Evolutionary conservation across 371 early-diverging fungal genomes (phyloP).

Genomic region (Apophysomyces variabilis): DNA sequence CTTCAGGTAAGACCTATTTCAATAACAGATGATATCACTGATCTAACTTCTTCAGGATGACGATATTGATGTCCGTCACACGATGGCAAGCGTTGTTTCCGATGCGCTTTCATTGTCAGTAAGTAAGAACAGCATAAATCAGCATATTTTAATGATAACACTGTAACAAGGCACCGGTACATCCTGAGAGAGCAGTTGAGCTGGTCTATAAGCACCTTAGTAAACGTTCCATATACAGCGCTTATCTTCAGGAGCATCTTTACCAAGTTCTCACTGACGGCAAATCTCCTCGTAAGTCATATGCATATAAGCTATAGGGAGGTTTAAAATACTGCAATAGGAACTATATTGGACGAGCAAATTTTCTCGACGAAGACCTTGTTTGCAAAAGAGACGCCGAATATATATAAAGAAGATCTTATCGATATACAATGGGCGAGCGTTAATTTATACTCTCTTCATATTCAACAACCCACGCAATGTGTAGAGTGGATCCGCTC

Average conservation of each 20-base stretch:
- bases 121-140: neutral
- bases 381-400: slow-evolving; percentile 58
- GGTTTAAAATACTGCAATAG: slow-evolving; percentile 10
- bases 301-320: slow-evolving; percentile 12
- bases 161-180: slow-evolving; percentile 36
- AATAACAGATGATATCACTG: neutral
- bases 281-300: slow-evolving; percentile 16
- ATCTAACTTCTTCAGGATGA: slow-evolving; percentile 65
- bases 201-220: slow-evolving; percentile 52
- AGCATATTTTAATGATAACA: neutral
- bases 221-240: slow-evolving; percentile 25
- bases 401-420: slow-evolving; percentile 59
- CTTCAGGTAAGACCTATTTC: slow-evolving; percentile 24
- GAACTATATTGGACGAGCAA: slow-evolving; percentile 33
- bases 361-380: slow-evolving; percentile 34
- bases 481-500: neutral
- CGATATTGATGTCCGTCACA: slow-evolving; percentile 72
- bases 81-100: slow-evolving; percentile 60
- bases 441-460: slow-evolving; percentile 30
- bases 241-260: slow-evolving; percentile 28
- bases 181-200: slow-evolving; percentile 60
- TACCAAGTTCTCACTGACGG: slow-evolving; percentile 23
- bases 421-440: slow-evolving; percentile 57
- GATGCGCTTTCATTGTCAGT: slow-evolving; percentile 47
- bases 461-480: neutral